phyloP scores from a whole-genome alignment of 495 filamentous ascomycete species.

The Tuber indicum region DNA sequence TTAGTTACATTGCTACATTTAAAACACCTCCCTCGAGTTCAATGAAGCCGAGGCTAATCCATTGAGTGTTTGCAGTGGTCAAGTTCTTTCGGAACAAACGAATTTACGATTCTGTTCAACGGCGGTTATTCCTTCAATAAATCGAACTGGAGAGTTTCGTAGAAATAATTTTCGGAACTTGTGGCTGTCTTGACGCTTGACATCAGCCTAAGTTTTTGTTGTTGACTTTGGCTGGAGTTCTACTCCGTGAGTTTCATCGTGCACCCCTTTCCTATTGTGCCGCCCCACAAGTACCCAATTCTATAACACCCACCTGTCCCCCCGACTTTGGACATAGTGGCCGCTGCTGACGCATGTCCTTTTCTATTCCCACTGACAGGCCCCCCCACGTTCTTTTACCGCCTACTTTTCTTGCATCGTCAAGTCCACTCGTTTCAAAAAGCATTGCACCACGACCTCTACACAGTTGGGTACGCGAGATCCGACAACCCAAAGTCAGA shows the following conservation, averaged over 20 bases:
- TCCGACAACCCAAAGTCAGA: conserved; percentile 12
- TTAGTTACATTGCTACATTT: conserved; percentile 19
- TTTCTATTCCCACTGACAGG: conserved; percentile 26
- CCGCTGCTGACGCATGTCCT: conserved; percentile 29
- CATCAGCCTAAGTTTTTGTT: conserved; percentile 31
- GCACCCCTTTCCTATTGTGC: conserved; percentile 32
- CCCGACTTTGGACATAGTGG: conserved; percentile 20
- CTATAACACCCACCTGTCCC: conserved; percentile 30
- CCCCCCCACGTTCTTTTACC: conserved; percentile 36
- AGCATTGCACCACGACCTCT: conserved; percentile 16
- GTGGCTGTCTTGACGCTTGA: conserved; percentile 14
- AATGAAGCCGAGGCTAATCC: conserved; percentile 2
- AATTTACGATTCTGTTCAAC: conserved; percentile 15
- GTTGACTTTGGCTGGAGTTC: conserved; percentile 36
- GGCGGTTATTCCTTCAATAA: conserved; percentile 11
- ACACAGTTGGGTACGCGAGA: conserved; percentile 16
- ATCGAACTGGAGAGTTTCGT: conserved; percentile 18
- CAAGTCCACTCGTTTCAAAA: conserved; percentile 32
- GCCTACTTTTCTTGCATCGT: conserved; percentile 19
- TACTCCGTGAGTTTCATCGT: conserved; percentile 37
- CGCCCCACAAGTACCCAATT: conserved; percentile 18
- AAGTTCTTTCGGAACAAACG: conserved; percentile 9
- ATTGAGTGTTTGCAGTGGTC: background rate
- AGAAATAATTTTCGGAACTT: conserved; percentile 16
- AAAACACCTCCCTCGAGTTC: conserved; percentile 12